Base-by-base conservation (phyloP, 2,329 filamentous ascomycete genomes). In the Colletotrichum acutatum region DNA sequence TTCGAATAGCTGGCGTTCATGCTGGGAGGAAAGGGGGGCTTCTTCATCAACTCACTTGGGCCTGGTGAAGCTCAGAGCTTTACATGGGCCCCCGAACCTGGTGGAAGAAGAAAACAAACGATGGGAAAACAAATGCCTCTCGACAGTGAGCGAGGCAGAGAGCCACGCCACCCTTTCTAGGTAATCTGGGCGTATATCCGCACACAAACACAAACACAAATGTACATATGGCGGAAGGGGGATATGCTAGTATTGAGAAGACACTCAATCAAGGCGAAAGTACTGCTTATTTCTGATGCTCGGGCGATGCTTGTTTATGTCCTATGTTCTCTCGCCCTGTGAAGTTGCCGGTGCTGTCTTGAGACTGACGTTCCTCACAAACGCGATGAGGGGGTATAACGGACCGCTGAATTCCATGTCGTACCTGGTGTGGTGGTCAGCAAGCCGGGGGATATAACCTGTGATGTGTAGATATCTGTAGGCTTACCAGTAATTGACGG, bases 401-500 rank as follows among this genome's bases (percentile, higher is more conserved):
- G 89, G 87, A 0, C 93, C 93, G 30, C 86, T 86, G 77, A 94
- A 95, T 34, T 94, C 92, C 88, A 95, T 93, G 79, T 96, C 93
- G 76, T 95, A 95, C 92, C 91, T 93, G 74, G 53, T 49, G n/a
- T 59, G 66, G 7, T 19, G 14, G 7, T 64, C 46, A 64, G 49
- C 3, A 22, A 28, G 14, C 7, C 8, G 14, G 49, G 60, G 11
- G 5, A 6, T 28, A 26, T 4, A 24, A 49, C 5, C 37, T 16
- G 14, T 8, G 60, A 58, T 37, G 6, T 30, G n/a, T 58, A 11
- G 28, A 37, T 37, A 49, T 26, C 16, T 3, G 16, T 42, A 66
- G 14, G 77, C 84, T 78, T 81, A 92, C 92, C 94, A 97, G 80
- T 96, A 96, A 78, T 97, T 97, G 49, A 95, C 91, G 1, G 94